phyloP scores from a whole-genome alignment of 495 filamentous ascomycete species.

The Endocarpon pusillum region DNA sequence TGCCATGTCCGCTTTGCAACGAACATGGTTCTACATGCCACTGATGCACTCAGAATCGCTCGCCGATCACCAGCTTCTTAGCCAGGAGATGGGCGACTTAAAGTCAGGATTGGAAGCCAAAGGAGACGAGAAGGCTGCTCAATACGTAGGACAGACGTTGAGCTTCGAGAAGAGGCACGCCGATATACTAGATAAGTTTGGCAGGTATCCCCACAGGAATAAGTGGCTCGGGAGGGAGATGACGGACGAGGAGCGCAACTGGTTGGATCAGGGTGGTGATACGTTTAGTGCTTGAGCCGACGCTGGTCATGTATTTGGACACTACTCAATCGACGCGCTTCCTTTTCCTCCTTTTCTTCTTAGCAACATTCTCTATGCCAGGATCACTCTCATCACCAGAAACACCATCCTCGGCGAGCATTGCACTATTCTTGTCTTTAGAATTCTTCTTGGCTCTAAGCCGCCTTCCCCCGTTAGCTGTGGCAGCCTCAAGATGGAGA shows the following conservation, averaged over 20 bases:
- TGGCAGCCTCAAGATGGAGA: too few relatives aligned
- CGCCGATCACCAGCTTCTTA: constrained; percentile 12
- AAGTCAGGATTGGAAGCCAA: constrained; percentile 7
- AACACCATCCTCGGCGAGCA: too few relatives aligned
- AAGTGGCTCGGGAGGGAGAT: constrained; percentile 13
- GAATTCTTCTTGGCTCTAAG: too few relatives aligned
- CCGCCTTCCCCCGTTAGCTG: too few relatives aligned
- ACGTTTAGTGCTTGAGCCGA: too few relatives aligned
- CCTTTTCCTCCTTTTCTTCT: too few relatives aligned
- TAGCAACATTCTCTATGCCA: too few relatives aligned
- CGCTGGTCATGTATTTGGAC: too few relatives aligned
- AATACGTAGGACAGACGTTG: constrained; percentile 1
- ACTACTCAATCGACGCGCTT: too few relatives aligned
- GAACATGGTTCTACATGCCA: constrained; percentile 26
- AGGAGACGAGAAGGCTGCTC: constrained; percentile 6
- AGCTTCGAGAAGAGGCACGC: constrained; percentile 13
- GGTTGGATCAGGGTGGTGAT: constrained; percentile 15
- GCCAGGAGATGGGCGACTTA: constrained; percentile 8
- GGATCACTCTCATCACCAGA: too few relatives aligned
- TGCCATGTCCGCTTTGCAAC: neutral
- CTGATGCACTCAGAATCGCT: constrained; percentile 26
- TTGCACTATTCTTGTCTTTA: too few relatives aligned
- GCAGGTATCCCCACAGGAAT: constrained; percentile 25
- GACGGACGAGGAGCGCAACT: constrained; percentile 18
- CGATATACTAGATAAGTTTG: constrained; percentile 19